Percentiles rank a stretch among this genome's conserved stretches.
Conservation (phyloP, 176 grass and related monocot species). For the Pharus latifolius region DNA sequence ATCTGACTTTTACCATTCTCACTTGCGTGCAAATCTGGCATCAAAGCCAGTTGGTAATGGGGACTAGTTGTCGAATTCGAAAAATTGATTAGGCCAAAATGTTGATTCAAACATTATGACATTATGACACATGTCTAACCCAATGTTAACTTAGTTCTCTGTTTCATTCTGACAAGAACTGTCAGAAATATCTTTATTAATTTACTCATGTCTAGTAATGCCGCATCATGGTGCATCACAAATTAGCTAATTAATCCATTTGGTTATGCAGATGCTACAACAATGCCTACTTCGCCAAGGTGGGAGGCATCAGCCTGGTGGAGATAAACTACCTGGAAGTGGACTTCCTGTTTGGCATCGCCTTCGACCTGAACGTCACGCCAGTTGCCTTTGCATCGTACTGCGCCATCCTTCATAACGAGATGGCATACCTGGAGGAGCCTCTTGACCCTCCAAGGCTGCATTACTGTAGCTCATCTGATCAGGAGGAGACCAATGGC, state of each 20-base stretch:
- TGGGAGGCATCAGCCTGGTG: constrained; percentile 81
- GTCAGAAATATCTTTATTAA: not conserved
- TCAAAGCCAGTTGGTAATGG: not conserved
- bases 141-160: not conserved
- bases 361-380: constrained; percentile 92
- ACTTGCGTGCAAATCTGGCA: constrained; percentile 35
- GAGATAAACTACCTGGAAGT: constrained; percentile 99
- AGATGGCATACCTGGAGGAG: constrained; percentile 65
- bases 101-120: not conserved
- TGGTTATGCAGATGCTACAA: constrained; percentile 65
- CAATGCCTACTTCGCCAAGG: constrained; percentile 98
- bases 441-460: constrained; percentile 18
- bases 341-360: constrained; percentile 88
- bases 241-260: too few relatives aligned
- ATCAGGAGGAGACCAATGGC: constrained; percentile 37
- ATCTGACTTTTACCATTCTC: not conserved
- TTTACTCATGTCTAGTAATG: too few relatives aligned
- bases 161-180: not conserved
- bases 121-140: not conserved
- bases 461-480: constrained; percentile 29
- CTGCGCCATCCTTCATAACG: constrained; percentile 73
- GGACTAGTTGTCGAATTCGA: constrained; percentile 31
- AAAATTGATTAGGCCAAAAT: constrained; percentile 17
- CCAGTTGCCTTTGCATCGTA: constrained; percentile 68
- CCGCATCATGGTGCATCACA: too few relatives aligned